Evolutionary conservation across 2,329 filamentous ascomycete species (phyloP).

Genomic region (Exophiala sp.): DNA sequence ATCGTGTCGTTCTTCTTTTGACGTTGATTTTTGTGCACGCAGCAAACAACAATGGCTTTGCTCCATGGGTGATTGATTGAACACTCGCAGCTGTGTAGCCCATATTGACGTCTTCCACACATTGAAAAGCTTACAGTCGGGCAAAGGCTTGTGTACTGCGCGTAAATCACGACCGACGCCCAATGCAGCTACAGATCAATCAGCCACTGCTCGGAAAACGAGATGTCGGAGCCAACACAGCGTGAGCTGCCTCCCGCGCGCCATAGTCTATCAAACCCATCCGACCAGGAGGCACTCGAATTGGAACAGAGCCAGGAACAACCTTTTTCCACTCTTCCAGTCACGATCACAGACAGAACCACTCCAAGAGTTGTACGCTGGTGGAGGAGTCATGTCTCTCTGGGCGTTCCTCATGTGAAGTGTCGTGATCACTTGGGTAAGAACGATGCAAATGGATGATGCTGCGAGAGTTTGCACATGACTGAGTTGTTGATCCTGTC

Average conservation of each 20-base stretch:
- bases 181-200: background rate
- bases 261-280: slow-evolving; percentile 11
- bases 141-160: too few relatives aligned
- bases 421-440: slow-evolving; percentile 27
- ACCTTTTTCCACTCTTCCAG: background rate
- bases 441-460: background rate
- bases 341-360: slow-evolving; percentile 5
- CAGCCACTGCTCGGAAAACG: background rate
- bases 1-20: too few relatives aligned
- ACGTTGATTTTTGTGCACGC: too few relatives aligned
- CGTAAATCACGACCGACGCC: too few relatives aligned
- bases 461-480: too few relatives aligned
- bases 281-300: slow-evolving; percentile 23
- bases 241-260: slow-evolving; percentile 4
- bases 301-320: slow-evolving; percentile 6
- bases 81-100: too few relatives aligned
- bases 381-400: slow-evolving; percentile 22
- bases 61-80: too few relatives aligned
- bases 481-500: background rate
- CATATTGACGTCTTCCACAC: too few relatives aligned
- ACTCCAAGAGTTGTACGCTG: slow-evolving; percentile 7
- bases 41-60: too few relatives aligned
- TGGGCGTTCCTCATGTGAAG: slow-evolving; percentile 21
- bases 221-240: slow-evolving; percentile 1
- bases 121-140: too few relatives aligned